Evolutionary conservation across 352 stramenopile species (phyloP).

Genomic region (Phytophthora ramorum): DNA sequence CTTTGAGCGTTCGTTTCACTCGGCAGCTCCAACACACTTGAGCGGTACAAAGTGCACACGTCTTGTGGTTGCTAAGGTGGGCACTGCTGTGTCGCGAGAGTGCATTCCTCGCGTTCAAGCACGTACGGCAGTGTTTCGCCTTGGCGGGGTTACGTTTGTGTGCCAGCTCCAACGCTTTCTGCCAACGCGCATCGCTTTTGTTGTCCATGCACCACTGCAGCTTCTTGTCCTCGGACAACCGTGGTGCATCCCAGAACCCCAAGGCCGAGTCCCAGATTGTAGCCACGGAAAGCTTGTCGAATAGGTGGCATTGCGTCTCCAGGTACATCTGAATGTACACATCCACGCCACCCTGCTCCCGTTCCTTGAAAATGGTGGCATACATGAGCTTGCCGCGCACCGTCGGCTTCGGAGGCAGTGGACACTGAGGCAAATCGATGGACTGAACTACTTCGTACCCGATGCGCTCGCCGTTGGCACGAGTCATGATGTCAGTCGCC

Average conservation of each 20-base stretch:
- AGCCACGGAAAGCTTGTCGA: constrained; percentile 13
- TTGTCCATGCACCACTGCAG: constrained; percentile 24
- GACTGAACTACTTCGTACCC: constrained; percentile 56
- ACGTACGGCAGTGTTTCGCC: neutral
- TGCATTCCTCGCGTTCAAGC: constrained; percentile 4
- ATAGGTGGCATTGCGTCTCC: constrained; percentile 3
- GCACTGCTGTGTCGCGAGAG: constrained; percentile 9
- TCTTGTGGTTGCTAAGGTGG: constrained; percentile 4
- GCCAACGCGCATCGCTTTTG: constrained; percentile 6
- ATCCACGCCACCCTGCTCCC: constrained; percentile 11
- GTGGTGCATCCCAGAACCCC: constrained; percentile 10
- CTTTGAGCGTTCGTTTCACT: constrained; percentile 14
- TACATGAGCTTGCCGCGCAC: constrained; percentile 9
- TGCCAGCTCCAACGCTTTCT: constrained; percentile 3
- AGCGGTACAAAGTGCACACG: constrained; percentile 10
- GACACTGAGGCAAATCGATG: constrained; percentile 30
- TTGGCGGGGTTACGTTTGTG: neutral
- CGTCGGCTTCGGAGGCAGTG: constrained; percentile 19
- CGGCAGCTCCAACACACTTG: constrained; percentile 8
- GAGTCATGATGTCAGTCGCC: constrained; percentile 31
- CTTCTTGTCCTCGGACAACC: constrained; percentile 12
- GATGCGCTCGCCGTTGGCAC: constrained; percentile 30
- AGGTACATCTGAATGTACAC: constrained; percentile 20
- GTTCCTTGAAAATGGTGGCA: constrained; percentile 11
- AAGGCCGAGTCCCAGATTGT: constrained; percentile 11